Percentiles rank a stretch among this genome's conserved stretches.
Evolutionary conservation across 1,284 basidiomycete genomes (phyloP).

Genomic region (Jaminaea rosea): DNA sequence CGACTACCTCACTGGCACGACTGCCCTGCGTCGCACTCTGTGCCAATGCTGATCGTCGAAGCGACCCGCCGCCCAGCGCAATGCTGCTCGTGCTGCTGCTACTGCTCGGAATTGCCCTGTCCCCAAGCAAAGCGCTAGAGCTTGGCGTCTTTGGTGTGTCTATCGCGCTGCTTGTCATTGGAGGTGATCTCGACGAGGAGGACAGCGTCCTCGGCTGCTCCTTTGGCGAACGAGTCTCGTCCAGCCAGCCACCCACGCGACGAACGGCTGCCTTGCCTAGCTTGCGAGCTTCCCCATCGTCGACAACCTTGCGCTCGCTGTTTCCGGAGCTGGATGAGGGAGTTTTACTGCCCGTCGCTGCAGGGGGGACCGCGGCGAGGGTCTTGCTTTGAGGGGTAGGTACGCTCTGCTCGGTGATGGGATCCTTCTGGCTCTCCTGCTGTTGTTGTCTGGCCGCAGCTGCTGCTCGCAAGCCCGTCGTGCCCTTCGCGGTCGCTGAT

Average conservation of each 20-base stretch:
- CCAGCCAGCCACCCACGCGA: conserved; percentile 32
- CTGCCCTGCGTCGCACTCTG: no score
- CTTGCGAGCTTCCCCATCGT: conserved; percentile 6
- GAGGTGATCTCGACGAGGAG: not conserved
- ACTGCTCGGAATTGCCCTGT: no score
- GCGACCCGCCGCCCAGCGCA: no score
- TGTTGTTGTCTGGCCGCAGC: not conserved
- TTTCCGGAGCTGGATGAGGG: not conserved
- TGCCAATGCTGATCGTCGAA: conserved; percentile 6
- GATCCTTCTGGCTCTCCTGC: not conserved
- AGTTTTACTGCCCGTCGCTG: not conserved
- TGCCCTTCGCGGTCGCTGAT: not conserved
- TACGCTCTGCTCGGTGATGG: not conserved
- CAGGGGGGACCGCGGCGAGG: not conserved
- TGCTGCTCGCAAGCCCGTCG: not conserved
- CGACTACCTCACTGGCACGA: no score
- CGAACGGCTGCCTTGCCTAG: conserved; percentile 24
- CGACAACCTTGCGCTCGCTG: conserved; percentile 11
- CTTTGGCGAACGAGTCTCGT: conserved; percentile 12
- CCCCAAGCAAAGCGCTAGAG: not conserved
- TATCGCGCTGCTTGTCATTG: conserved; percentile 1
- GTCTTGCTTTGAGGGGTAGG: not conserved
- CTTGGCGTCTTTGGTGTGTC: conserved; percentile 26
- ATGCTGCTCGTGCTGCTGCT: conserved; percentile 14
- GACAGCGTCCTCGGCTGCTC: not conserved